Conservation (phyloP, 176 grass and related monocot species). For the Rhipidocladum racemiflorum region DNA sequence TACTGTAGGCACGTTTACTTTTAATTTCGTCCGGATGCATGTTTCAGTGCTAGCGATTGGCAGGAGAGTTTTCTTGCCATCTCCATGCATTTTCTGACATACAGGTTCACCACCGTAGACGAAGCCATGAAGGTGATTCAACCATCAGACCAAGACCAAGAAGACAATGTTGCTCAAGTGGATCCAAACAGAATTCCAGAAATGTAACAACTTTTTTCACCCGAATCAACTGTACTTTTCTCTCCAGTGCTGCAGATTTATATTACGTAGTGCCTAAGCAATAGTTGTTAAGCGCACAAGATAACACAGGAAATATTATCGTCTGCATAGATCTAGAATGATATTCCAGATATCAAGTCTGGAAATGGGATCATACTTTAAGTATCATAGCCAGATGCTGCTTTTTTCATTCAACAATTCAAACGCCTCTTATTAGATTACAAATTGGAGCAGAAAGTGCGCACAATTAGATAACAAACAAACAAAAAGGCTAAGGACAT, state of each 20-base stretch:
- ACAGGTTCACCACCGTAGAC: neutral
- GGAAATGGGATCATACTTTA: neutral
- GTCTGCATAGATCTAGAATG: neutral
- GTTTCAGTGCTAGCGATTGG: neutral
- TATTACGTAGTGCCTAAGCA: neutral
- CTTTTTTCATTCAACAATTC: neutral
- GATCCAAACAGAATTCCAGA: neutral
- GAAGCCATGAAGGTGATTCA: neutral
- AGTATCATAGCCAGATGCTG: slow-evolving; percentile 5
- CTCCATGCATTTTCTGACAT: neutral
- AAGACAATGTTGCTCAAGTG: neutral
- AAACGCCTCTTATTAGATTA: slow-evolving; percentile 39
- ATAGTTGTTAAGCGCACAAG: neutral
- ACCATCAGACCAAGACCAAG: neutral
- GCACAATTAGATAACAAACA: neutral
- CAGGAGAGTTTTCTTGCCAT: neutral
- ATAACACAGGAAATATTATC: neutral
- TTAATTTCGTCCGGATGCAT: neutral
- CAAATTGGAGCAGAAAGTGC: neutral
- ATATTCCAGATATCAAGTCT: neutral
- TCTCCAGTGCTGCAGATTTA: neutral
- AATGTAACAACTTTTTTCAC: neutral
- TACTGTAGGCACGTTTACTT: neutral
- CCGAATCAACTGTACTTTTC: neutral
- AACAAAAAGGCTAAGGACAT: slow-evolving; percentile 7